phyloP scores from a whole-genome alignment of 2,329 filamentous ascomycete genomes.

The Aspergillus fumigatus region DNA sequence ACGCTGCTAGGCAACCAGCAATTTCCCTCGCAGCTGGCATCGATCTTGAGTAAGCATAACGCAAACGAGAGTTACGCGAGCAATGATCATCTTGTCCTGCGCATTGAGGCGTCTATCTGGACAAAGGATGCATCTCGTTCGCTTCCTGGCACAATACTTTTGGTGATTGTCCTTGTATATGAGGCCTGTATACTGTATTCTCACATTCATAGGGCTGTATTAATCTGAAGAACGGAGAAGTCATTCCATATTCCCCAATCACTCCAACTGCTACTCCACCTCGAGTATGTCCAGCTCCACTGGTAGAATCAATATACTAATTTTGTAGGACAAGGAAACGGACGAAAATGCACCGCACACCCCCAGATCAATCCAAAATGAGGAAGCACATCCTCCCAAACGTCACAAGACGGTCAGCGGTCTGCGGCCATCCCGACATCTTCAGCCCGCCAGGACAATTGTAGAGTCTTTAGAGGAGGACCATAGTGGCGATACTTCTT shows the following conservation, averaged over 20 bases:
- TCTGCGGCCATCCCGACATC: conserved; percentile 20
- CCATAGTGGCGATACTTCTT: not conserved
- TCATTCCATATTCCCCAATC: not conserved
- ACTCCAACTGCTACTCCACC: not conserved
- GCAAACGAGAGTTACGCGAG: not conserved
- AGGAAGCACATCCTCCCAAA: conserved; percentile 7
- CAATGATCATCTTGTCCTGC: conserved; percentile 3
- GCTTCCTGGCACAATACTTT: not conserved
- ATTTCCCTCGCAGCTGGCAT: conserved; percentile 8
- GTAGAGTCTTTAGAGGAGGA: not conserved
- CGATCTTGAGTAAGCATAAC: not conserved
- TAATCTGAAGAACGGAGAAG: conserved; percentile 6
- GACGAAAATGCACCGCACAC: not conserved
- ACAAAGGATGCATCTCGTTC: not conserved
- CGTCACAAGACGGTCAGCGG: conserved; percentile 31
- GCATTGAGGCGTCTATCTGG: conserved; percentile 7
- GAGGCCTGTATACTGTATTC: not conserved
- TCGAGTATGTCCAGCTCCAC: not conserved
- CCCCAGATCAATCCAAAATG: conserved; percentile 3
- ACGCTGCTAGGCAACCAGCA: conserved; percentile 6
- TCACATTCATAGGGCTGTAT: conserved; percentile 8
- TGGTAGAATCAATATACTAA: not conserved
- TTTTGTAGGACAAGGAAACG: not conserved
- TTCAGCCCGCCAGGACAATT: not conserved
- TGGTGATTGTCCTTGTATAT: not conserved